A percentile compares a stretch with the other conserved stretches of the same genome.
phyloP scores from a whole-genome alignment of 345 rosid genomes.

The Eucalyptus coolabah region DNA sequence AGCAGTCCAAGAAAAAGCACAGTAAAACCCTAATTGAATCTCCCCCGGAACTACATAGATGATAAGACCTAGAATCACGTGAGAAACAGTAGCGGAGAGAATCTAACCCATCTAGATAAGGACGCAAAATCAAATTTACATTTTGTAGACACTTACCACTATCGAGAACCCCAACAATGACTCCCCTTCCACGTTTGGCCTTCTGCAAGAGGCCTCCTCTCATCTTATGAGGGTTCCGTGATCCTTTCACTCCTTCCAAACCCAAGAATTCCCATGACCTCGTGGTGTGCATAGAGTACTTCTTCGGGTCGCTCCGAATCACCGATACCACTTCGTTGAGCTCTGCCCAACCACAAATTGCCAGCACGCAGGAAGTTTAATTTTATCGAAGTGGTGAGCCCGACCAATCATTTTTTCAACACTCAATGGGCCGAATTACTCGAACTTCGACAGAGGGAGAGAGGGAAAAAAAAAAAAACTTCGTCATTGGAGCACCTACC shows the following conservation, averaged over 20 bases:
- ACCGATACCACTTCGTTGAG: conserved; percentile 55
- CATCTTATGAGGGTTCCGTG: background rate
- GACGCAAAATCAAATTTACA: background rate
- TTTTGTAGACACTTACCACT: conserved; percentile 33
- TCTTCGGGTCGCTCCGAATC: conserved; percentile 22
- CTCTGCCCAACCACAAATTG: conserved; percentile 13
- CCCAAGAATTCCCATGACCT: conserved; percentile 91
- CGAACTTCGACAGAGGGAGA: background rate
- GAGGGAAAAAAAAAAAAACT: background rate
- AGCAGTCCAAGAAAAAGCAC: background rate
- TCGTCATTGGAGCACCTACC: background rate
- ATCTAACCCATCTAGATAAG: background rate
- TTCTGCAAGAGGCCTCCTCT: conserved; percentile 14
- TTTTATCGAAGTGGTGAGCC: background rate
- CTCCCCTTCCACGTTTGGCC: conserved; percentile 55
- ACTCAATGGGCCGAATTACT: background rate
- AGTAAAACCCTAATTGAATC: background rate
- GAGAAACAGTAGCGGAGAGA: background rate
- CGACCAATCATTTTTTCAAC: background rate
- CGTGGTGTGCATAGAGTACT: conserved; percentile 63
- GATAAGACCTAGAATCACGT: conserved; percentile 3
- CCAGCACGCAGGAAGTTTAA: background rate
- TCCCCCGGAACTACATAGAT: background rate
- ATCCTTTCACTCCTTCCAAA: conserved; percentile 11
- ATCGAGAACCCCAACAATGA: conserved; percentile 69